Evolutionary conservation across 2,329 filamentous ascomycete genomes (phyloP), one percentile per base, ranked within the genome.

Genomic region (Sporothrix phasma): DNA sequence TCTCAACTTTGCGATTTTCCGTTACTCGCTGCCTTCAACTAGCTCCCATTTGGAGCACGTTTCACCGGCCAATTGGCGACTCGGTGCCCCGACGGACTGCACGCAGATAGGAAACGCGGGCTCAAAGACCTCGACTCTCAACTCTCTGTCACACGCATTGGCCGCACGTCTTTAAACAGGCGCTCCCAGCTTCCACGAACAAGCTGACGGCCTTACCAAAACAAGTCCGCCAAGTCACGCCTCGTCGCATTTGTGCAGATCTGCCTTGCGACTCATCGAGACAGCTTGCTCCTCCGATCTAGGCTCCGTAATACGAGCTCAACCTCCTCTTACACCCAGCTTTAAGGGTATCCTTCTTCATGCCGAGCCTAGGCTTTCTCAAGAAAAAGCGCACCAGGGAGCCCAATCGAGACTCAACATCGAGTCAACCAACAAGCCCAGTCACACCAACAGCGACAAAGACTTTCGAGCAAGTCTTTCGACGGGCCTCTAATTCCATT

Each of bases 301-400:
- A 61, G 24, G 39, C 39, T 17, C 15, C 13, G 46, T 22, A 54
- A 53, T 37, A 37, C 11, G 62, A 60, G 45, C 54, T 64, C 22
- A 34, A 31, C 61, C 41, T 61, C 43, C 15, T n/a, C 19, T 15
- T 24, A 24, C 31, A 56, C n/a, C 46, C 34, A 56, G 53, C 26
- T 54, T 54, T 11, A 51, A 46, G 60, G 41, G 29, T 24, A 37
- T 47, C 65, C 60, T 64, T 64, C 69, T 71, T 73, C 67, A 97
- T 99, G 94, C 94, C 92, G 87, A 90, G 85, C 77, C 85, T 97
- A 81, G 91, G 91, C 77, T 92, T 97, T 75, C 86, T 97, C 75
- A 97, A 97, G 85, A 97, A 96, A 85, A 96, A 96, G 84, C 88
- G 92, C 85, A 96, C 92, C 79, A 95, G 92, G 85, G 92, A 97